These are phyloP conservation scores for Metarhizium robertsii DNA, from an alignment of 2,329 filamentous ascomycete species.

Conservation along the genomic window DNA sequence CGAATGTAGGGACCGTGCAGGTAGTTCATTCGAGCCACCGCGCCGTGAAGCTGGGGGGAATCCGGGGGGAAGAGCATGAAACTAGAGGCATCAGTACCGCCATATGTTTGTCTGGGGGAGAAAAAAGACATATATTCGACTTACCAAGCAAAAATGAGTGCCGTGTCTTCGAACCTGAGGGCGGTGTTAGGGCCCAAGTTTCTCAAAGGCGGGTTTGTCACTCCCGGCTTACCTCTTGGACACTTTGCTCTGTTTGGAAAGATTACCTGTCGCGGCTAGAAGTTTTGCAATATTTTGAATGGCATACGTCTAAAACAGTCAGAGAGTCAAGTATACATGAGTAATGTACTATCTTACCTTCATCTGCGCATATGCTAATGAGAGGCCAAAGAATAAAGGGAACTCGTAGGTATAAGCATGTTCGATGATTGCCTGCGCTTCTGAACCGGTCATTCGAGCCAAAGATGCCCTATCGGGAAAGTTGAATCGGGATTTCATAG, in stretches of 20 bases:
- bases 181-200: too few relatives aligned
- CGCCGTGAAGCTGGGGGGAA: slow-evolving; percentile 22
- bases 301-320: slow-evolving; percentile 26
- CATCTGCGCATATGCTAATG: slow-evolving; percentile 29
- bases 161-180: slow-evolving; percentile 31
- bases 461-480: slow-evolving; percentile 27
- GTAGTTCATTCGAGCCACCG: slow-evolving; percentile 30
- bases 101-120: not conserved
- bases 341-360: slow-evolving; percentile 12
- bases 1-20: slow-evolving; percentile 20
- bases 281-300: slow-evolving; percentile 28
- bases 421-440: slow-evolving; percentile 35
- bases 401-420: slow-evolving; percentile 25
- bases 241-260: slow-evolving; percentile 20
- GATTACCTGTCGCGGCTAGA: slow-evolving; percentile 25
- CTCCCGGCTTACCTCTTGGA: slow-evolving; percentile 24
- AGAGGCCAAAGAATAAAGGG: slow-evolving; percentile 27
- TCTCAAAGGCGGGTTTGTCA: too few relatives aligned
- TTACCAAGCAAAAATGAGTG: slow-evolving; percentile 27
- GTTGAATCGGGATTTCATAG: slow-evolving; percentile 18
- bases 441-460: slow-evolving; percentile 25
- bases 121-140: not conserved
- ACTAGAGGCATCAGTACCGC: slow-evolving; percentile 9
- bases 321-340: not conserved
- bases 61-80: slow-evolving; percentile 20